Evolutionary conservation across 208 protist species (phyloP).

Genomic region (Phytomonas sp.): DNA sequence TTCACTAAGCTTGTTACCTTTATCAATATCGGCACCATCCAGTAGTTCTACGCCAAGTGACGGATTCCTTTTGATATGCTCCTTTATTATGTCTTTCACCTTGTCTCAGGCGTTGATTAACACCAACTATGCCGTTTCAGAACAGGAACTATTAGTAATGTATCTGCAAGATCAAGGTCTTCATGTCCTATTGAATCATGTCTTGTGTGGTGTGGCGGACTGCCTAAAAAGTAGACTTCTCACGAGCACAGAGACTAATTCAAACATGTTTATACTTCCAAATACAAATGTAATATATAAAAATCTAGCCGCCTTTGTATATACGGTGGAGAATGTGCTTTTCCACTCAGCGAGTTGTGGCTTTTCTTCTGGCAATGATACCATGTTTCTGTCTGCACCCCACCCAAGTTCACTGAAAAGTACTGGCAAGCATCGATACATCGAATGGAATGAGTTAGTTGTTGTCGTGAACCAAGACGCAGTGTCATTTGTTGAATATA

Average conservation of each 20-base stretch:
- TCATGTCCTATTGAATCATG: slow-evolving; percentile 34
- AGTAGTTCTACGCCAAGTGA: not conserved
- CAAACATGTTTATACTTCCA: not conserved
- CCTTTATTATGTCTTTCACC: slow-evolving; percentile 36
- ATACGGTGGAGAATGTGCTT: slow-evolving; percentile 11
- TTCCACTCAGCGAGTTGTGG: slow-evolving; percentile 7
- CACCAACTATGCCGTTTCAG: slow-evolving; percentile 55
- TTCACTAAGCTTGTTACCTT: not conserved
- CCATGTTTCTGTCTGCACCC: not conserved
- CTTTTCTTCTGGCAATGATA: not conserved
- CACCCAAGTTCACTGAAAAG: not conserved
- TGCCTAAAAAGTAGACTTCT: slow-evolving; percentile 30
- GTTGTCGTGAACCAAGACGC: not conserved
- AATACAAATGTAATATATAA: slow-evolving; percentile 1
- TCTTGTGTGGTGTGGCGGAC: slow-evolving; percentile 49
- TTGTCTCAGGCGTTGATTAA: slow-evolving; percentile 56
- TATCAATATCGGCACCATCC: not conserved
- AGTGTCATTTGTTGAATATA: not conserved
- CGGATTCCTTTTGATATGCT: slow-evolving; percentile 3
- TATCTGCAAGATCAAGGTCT: slow-evolving; percentile 36
- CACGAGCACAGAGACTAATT: not conserved
- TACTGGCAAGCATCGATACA: not conserved
- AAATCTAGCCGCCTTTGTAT: slow-evolving; percentile 7
- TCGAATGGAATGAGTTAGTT: not conserved
- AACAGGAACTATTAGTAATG: slow-evolving; percentile 50